Conservation (phyloP, 345 rosid species). For the Aquilaria malaccensis region DNA sequence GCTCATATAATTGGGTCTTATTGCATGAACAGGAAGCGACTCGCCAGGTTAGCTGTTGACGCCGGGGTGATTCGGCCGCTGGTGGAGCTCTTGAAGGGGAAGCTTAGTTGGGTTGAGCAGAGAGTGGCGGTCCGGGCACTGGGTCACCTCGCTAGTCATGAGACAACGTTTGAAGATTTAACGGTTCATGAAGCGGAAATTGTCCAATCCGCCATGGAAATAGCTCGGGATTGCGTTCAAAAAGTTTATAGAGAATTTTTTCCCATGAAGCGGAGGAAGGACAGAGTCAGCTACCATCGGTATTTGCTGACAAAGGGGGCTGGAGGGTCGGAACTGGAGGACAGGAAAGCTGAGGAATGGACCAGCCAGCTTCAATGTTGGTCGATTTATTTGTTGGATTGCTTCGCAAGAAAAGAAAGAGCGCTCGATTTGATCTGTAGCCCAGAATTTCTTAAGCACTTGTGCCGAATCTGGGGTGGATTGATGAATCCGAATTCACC, state of each 20-base stretch:
- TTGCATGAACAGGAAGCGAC: constrained; percentile 48
- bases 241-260: constrained; percentile 45
- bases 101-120: constrained; percentile 84
- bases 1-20: constrained; percentile 80
- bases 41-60: constrained; percentile 45
- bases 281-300: constrained; percentile 53
- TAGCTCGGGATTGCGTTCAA: constrained; percentile 39
- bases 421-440: constrained; percentile 41
- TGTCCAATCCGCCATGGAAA: constrained; percentile 38
- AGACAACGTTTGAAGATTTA: constrained; percentile 41
- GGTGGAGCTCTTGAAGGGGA: constrained; percentile 75
- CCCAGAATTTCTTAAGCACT: constrained; percentile 32
- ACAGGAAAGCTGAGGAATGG: constrained; percentile 79
- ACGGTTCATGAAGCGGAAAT: constrained; percentile 47
- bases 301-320: constrained; percentile 69
- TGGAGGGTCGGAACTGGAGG: constrained; percentile 56
- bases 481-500: constrained; percentile 48
- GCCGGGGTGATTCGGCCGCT: constrained; percentile 52
- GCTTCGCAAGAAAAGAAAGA: constrained; percentile 52
- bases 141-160: constrained; percentile 64
- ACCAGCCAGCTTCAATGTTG: constrained; percentile 65
- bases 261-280: constrained; percentile 27
- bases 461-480: constrained; percentile 63
- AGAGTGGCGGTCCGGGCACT: constrained; percentile 73
- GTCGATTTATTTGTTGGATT: constrained; percentile 57